Conservation (phyloP, 2,329 filamentous ascomycete species). For the Sarocladiaceae sp. region DNA sequence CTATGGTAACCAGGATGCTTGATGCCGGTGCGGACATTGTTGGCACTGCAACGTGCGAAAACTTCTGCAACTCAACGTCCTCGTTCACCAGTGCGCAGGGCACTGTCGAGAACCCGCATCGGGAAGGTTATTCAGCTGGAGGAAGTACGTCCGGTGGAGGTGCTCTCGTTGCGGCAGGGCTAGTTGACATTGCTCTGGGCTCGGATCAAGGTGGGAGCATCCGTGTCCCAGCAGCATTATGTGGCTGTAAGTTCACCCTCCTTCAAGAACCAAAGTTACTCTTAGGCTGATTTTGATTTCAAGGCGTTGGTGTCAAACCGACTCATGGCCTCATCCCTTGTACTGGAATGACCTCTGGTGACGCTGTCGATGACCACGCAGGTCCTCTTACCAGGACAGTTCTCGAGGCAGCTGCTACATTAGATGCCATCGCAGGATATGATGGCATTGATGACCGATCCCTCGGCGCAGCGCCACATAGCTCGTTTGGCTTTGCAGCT, state of each 20-base stretch:
- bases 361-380: slow-evolving; percentile 44
- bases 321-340: slow-evolving; percentile 45
- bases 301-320: slow-evolving; percentile 40
- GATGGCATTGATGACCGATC: slow-evolving; percentile 42
- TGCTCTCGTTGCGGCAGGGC: slow-evolving; percentile 36
- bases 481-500: slow-evolving; percentile 17
- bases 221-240: slow-evolving; percentile 34
- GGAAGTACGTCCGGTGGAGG: slow-evolving; percentile 43
- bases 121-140: slow-evolving; percentile 38
- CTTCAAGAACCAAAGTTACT: no score
- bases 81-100: slow-evolving; percentile 42
- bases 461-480: slow-evolving; percentile 24
- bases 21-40: slow-evolving; percentile 43
- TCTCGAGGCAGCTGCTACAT: slow-evolving; percentile 31
- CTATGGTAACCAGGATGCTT: slow-evolving; percentile 42
- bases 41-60: slow-evolving; percentile 47
- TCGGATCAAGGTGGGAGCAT: slow-evolving; percentile 43
- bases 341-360: slow-evolving; percentile 40
- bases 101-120: slow-evolving; percentile 37
- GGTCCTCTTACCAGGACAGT: slow-evolving; percentile 37
- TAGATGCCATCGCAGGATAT: slow-evolving; percentile 40
- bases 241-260: slow-evolving; percentile 21
- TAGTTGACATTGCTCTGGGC: slow-evolving; percentile 38
- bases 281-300: background rate
- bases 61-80: slow-evolving; percentile 42